Percentiles rank a stretch among this genome's conserved stretches.
phyloP scores from a whole-genome alignment of 2,329 filamentous ascomycete genomes.

The Trichocomaceae sp. region DNA sequence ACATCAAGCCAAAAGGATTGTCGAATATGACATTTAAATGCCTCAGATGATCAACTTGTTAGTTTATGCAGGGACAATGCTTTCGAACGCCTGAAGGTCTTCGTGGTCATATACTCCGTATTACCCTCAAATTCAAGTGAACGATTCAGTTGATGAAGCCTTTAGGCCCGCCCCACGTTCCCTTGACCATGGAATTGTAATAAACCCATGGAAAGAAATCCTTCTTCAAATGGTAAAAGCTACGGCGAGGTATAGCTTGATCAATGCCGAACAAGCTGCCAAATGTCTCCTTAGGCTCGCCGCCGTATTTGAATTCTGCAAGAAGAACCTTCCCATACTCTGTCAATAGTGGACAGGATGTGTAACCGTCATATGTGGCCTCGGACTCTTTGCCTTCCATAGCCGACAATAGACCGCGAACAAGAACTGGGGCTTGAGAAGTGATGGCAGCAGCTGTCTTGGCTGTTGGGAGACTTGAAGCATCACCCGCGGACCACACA shows the following conservation, averaged over 20 bases:
- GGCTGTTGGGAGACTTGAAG: slow-evolving; percentile 53
- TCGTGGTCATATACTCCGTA: too few species aligned
- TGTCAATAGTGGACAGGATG: slow-evolving; percentile 49
- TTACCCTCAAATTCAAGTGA: neutral
- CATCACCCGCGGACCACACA: slow-evolving; percentile 55
- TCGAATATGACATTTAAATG: too few species aligned
- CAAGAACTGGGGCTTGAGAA: slow-evolving; percentile 46
- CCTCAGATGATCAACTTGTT: too few species aligned
- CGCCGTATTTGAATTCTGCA: slow-evolving; percentile 60
- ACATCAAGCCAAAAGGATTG: too few species aligned
- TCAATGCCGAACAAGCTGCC: slow-evolving; percentile 49
- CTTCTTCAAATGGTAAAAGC: slow-evolving; percentile 59
- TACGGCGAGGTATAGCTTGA: slow-evolving; percentile 49
- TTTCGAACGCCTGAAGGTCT: too few species aligned
- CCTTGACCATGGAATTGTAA: slow-evolving; percentile 54
- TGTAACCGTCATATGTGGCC: slow-evolving; percentile 49
- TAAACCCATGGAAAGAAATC: slow-evolving; percentile 65
- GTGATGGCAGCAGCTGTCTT: slow-evolving; percentile 52
- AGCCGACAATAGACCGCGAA: slow-evolving; percentile 42
- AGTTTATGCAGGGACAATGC: too few species aligned
- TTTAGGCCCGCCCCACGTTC: slow-evolving; percentile 56
- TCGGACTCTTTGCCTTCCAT: slow-evolving; percentile 43
- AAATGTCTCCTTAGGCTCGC: slow-evolving; percentile 58
- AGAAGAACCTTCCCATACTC: slow-evolving; percentile 58
- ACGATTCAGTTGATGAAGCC: slow-evolving; percentile 33